These are phyloP conservation scores for Aspergillus candidus DNA, from an alignment of 2,329 filamentous ascomycete species.

Conservation along the genomic window DNA sequence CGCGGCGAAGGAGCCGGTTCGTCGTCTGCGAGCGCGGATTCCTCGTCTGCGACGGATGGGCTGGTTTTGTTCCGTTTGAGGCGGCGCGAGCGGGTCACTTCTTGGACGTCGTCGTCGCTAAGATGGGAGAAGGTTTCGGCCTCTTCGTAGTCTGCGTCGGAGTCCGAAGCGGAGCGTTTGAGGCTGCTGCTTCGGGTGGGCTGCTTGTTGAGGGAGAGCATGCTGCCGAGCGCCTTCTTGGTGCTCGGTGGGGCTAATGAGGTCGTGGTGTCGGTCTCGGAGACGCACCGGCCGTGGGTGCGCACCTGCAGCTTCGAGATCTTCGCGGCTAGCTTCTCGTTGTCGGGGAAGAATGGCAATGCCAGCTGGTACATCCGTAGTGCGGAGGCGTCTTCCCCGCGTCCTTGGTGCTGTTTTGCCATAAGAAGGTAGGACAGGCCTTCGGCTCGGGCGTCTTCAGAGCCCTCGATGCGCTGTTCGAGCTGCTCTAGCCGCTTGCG, in stretches of 20 bases:
- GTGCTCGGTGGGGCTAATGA: constrained; percentile 13
- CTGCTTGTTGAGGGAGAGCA: constrained; percentile 29
- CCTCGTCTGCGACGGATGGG: constrained; percentile 10
- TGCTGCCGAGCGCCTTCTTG: constrained; percentile 25
- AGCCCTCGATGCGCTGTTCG: constrained; percentile 75
- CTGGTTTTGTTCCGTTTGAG: constrained; percentile 27
- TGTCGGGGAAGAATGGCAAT: constrained; percentile 76
- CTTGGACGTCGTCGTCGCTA: constrained; percentile 27
- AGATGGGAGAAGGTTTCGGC: constrained; percentile 18
- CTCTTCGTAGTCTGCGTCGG: constrained; percentile 29
- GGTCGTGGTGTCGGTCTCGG: constrained; percentile 11
- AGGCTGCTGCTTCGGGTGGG: constrained; percentile 17
- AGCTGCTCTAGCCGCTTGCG: constrained; percentile 75
- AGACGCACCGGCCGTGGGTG: constrained; percentile 29
- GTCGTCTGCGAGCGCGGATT: constrained; percentile 14
- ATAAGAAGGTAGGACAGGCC: constrained; percentile 82
- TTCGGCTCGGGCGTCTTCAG: constrained; percentile 70
- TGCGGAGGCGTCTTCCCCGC: constrained; percentile 70
- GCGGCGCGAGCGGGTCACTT: constrained; percentile 16
- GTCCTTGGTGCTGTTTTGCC: constrained; percentile 82
- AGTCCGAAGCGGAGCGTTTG: constrained; percentile 25
- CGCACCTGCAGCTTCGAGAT: constrained; percentile 50
- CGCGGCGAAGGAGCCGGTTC: constrained; percentile 33
- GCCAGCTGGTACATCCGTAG: constrained; percentile 83
- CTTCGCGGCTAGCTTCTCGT: constrained; percentile 63